Evolutionary conservation across 176 grass and related monocot species (phyloP).

Genomic region (Oryza longistaminata): DNA sequence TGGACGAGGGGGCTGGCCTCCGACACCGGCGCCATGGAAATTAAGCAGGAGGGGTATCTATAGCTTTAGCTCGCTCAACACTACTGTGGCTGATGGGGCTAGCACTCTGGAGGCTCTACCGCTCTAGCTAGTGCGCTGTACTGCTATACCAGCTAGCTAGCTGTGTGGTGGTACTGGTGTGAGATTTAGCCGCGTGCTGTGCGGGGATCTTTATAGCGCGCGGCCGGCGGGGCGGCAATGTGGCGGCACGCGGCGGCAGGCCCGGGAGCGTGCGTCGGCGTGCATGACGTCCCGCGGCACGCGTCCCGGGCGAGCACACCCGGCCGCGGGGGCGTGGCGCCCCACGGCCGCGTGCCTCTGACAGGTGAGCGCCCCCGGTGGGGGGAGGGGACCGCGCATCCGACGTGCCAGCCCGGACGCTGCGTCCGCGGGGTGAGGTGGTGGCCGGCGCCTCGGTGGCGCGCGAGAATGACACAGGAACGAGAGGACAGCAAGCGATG

Average conservation of each 20-base stretch:
- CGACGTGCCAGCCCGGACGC: conserved; percentile 9
- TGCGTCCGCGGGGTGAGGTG: neutral
- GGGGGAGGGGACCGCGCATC: neutral
- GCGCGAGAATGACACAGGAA: conserved; percentile 17
- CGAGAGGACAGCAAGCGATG: neutral
- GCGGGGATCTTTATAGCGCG: conserved; percentile 56
- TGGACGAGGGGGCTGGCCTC: conserved; percentile 24
- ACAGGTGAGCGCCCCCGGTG: conserved; percentile 24
- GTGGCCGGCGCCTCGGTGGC: neutral
- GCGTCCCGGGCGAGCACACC: neutral
- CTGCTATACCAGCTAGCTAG: neutral
- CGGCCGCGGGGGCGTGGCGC: neutral
- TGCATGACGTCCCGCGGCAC: conserved; percentile 24
- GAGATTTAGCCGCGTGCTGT: conserved; percentile 32
- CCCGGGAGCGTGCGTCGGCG: conserved; percentile 44
- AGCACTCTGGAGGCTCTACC: neutral
- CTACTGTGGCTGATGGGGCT: conserved; percentile 1
- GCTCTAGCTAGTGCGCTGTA: conserved; percentile 19
- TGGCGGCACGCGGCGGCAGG: conserved; percentile 45
- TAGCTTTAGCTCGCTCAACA: neutral
- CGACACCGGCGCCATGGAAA: conserved; percentile 40
- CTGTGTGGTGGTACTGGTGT: conserved; percentile 32
- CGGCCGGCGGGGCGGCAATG: conserved; percentile 17
- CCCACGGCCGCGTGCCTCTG: neutral
- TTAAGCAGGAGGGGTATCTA: no score